These are phyloP conservation scores for Claviceps paspali DNA, from an alignment of 2,329 filamentous ascomycete genomes.

Conservation along the genomic window DNA sequence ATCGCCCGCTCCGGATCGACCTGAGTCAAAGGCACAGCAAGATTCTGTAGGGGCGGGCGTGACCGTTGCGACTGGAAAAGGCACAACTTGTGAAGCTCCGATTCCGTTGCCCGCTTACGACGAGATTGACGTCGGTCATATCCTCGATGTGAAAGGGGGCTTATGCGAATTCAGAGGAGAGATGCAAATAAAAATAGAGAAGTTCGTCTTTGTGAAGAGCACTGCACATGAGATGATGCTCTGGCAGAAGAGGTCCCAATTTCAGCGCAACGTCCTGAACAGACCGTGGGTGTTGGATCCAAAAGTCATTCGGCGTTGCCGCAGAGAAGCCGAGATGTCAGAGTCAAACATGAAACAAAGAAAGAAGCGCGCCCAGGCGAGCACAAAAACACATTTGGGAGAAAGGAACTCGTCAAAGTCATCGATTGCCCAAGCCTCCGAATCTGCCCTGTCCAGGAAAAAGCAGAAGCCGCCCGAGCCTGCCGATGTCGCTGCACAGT, in stretches of 20 bases:
- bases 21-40: not conserved
- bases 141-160: constrained; percentile 42
- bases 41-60: not conserved
- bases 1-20: not conserved
- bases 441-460: not conserved
- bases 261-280: constrained; percentile 33
- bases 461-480: constrained; percentile 2
- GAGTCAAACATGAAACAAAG: constrained; percentile 14
- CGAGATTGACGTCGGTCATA: constrained; percentile 33
- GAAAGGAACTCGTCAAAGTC: not conserved
- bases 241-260: constrained; percentile 39
- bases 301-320: constrained; percentile 33
- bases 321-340: constrained; percentile 27
- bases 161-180: constrained; percentile 31
- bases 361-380: constrained; percentile 11
- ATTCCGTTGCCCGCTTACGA: constrained; percentile 9
- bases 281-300: constrained; percentile 39
- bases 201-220: constrained; percentile 29
- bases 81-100: not conserved
- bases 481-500: constrained; percentile 6
- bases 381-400: constrained; percentile 2
- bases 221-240: constrained; percentile 43
- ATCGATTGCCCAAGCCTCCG: constrained; percentile 1
- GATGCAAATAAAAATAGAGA: constrained; percentile 37
- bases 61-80: not conserved